Evolutionary conservation across 208 protist species (phyloP), one percentile per base, ranked within the genome.

Genomic region (Wallacemonas sp.): DNA sequence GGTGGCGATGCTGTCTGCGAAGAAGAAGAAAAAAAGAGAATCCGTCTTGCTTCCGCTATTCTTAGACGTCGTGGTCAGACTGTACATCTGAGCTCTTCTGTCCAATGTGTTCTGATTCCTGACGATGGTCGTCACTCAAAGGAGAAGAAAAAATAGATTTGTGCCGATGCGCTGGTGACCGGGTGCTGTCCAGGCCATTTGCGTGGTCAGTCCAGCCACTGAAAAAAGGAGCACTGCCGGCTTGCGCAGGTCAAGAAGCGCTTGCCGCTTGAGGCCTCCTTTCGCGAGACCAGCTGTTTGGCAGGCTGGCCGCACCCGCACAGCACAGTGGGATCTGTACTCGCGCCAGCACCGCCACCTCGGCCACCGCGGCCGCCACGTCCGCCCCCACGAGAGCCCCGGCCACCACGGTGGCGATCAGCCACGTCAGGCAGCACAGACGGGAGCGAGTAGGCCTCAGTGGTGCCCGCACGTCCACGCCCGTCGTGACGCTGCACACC

Each of bases 151-250:
- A 39, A 21, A 3, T 15, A 21, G 39, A 57, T 22, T 29, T 37
- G 17, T 10, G n/a, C n/a, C n/a, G n/a, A 13, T 39, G 36, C 36
- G 36, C 13, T 13, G 13, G 6, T 39, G 9, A 17, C 36, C 36
- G 6, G 6, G 36, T 39, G 9, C 36, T 39, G 36, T 39, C 9
- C 36, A 39, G 9, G 36, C 9, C 13, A 39, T 13, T 19, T 6
- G 5, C 21, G 24, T 5, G 22, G 27, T 6, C 48, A 82, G 48
- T 93, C 86, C 1, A 83, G 15, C 87, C 90, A 95, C 70, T 91
- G 76, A 65, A 95, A 95, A 53, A 92, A 95, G 8, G 38, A 55
- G 61, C 90, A 95, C 54, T 83, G 64, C 12, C 78, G 65, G 66
- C 52, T 77, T 0, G 74, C 73, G 62, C 90, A 95, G 12, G 84